These are phyloP conservation scores for Lignosus rhinocerotis DNA, from an alignment of 1,284 basidiomycete species.

Conservation along the genomic window DNA sequence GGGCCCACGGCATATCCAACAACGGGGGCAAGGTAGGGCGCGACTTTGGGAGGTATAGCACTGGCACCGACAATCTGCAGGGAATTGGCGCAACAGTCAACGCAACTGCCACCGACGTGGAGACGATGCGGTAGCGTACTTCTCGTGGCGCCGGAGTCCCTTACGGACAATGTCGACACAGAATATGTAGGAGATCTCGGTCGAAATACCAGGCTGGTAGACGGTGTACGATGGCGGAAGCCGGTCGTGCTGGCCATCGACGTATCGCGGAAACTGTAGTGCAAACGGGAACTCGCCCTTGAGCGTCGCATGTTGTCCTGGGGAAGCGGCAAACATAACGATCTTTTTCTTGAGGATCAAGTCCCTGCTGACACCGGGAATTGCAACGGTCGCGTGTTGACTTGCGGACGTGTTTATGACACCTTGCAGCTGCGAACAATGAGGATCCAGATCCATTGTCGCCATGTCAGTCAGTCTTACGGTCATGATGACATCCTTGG, in stretches of 20 bases:
- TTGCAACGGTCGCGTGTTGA: constrained; percentile 28
- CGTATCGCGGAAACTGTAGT: constrained; percentile 40
- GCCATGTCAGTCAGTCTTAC: neutral
- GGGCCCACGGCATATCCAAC: constrained; percentile 24
- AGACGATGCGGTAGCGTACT: constrained; percentile 36
- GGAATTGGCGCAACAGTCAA: constrained; percentile 4
- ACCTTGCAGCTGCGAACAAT: constrained; percentile 39
- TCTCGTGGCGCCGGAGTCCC: constrained; percentile 41
- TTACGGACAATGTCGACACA: constrained; percentile 44
- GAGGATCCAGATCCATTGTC: neutral
- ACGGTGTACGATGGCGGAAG: constrained; percentile 44
- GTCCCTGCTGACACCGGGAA: constrained; percentile 23
- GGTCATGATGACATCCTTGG: neutral
- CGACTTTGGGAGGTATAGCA: constrained; percentile 42
- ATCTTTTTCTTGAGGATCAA: constrained; percentile 34
- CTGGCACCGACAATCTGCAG: constrained; percentile 18
- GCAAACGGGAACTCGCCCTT: constrained; percentile 39
- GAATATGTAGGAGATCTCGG: constrained; percentile 41
- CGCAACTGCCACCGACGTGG: neutral
- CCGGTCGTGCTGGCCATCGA: constrained; percentile 28
- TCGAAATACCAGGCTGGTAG: constrained; percentile 38
- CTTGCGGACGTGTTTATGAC: constrained; percentile 37
- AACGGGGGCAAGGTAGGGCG: constrained; percentile 37
- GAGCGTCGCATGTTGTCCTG: constrained; percentile 26
- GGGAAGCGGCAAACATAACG: constrained; percentile 32